A percentile compares a stretch with the other conserved stretches of the same genome.
These are phyloP conservation scores for Penicillium sp. DNA, from an alignment of 2,329 filamentous ascomycete genomes.

Conservation along the genomic window DNA sequence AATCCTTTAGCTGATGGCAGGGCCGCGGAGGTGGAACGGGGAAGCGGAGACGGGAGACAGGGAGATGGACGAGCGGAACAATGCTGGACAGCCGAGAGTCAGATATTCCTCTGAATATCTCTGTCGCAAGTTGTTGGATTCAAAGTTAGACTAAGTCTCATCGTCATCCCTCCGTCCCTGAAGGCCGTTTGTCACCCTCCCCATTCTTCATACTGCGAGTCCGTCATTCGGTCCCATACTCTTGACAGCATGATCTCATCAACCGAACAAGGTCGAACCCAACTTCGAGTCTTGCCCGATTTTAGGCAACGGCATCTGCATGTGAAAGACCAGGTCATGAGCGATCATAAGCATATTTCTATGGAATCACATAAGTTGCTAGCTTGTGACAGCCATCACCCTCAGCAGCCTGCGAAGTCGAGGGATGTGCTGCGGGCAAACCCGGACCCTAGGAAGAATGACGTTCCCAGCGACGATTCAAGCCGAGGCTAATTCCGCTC, in stretches of 20 bases:
- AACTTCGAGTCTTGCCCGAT: neutral
- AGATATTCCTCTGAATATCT: neutral
- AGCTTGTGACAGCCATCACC: constrained; percentile 13
- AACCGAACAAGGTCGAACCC: constrained; percentile 12
- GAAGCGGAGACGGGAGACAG: constrained; percentile 37
- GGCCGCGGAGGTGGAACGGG: constrained; percentile 38
- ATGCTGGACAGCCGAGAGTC: constrained; percentile 16
- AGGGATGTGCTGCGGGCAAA: constrained; percentile 13
- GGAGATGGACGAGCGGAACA: constrained; percentile 44
- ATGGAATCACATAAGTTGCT: neutral
- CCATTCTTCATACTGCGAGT: neutral
- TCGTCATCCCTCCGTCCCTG: neutral
- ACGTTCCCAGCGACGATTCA: constrained; percentile 7
- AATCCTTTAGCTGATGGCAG: neutral
- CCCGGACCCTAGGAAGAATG: constrained; percentile 20
- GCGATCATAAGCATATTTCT: neutral
- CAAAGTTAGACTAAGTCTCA: neutral
- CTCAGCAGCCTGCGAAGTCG: neutral
- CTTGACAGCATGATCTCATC: constrained; percentile 18
- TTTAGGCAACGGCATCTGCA: neutral
- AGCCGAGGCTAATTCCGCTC: constrained; percentile 20
- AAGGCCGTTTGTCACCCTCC: neutral
- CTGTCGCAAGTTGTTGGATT: neutral
- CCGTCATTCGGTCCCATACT: neutral
- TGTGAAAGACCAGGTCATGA: constrained; percentile 4